phyloP scores from a whole-genome alignment of 2,329 filamentous ascomycete species.

The Colletotrichum sojae region DNA sequence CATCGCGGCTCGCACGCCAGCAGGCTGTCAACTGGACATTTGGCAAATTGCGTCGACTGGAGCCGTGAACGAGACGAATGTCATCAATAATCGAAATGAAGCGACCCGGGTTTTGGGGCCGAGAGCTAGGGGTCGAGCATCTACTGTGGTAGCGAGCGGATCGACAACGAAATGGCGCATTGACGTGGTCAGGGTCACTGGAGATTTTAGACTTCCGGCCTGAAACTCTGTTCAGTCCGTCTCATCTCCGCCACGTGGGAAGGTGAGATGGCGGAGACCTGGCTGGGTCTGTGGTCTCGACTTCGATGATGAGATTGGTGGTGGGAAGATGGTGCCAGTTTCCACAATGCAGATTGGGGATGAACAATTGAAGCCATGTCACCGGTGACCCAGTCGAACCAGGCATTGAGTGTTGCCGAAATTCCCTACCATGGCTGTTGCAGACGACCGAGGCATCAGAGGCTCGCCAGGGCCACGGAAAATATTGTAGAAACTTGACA shows the following conservation, averaged over 20 bases:
- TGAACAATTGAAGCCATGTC: neutral
- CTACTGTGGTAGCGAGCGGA: slow-evolving; percentile 6
- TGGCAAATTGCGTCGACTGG: slow-evolving; percentile 3
- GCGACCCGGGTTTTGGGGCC: slow-evolving; percentile 4
- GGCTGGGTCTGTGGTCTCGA: slow-evolving; percentile 10
- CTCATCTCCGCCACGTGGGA: slow-evolving; percentile 39
- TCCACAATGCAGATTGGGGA: slow-evolving; percentile 1
- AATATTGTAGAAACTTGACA: slow-evolving; percentile 17
- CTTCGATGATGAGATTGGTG: neutral
- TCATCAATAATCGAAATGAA: slow-evolving; percentile 30
- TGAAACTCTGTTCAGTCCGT: slow-evolving; percentile 33
- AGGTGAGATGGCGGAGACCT: slow-evolving; percentile 32
- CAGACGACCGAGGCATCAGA: slow-evolving; percentile 9
- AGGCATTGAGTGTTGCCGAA: neutral
- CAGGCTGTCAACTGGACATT: neutral
- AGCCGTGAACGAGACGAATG: neutral
- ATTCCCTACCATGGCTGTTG: slow-evolving; percentile 1
- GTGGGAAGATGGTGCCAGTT: neutral
- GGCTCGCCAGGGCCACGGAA: neutral
- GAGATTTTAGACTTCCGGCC: slow-evolving; percentile 36
- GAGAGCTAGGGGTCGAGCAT: slow-evolving; percentile 12
- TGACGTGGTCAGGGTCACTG: slow-evolving; percentile 22
- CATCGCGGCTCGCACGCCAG: neutral
- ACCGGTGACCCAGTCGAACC: neutral
- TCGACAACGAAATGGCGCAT: slow-evolving; percentile 23